Evolutionary conservation across 805 yeast genomes (phyloP).

Genomic region (Blastobotrys parvus): DNA sequence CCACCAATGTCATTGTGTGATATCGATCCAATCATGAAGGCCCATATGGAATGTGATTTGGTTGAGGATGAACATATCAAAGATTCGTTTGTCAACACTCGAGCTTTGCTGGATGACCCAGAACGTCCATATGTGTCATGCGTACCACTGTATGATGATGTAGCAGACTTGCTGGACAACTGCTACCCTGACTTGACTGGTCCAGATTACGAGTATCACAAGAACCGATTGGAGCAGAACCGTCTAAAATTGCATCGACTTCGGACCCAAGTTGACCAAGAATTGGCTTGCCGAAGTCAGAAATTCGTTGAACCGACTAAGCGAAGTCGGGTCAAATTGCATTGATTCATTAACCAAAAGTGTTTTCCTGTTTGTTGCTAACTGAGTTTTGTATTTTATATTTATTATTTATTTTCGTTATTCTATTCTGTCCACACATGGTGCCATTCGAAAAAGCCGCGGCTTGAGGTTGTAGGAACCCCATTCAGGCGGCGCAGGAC

Average conservation of each 20-base stretch:
- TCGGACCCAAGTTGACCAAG: constrained; percentile 4
- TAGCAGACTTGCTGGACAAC: constrained; percentile 15
- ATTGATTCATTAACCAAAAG: too few relatives aligned
- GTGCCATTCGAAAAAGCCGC: too few relatives aligned
- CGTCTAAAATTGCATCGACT: constrained; percentile 13
- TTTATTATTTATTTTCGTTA: too few relatives aligned
- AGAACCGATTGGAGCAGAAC: constrained; percentile 17
- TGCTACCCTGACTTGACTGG: constrained; percentile 14
- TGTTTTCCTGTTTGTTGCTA: too few relatives aligned
- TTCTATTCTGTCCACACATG: too few relatives aligned
- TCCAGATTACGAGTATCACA: constrained; percentile 12
- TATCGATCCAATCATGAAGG: background rate
- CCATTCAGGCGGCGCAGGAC: too few relatives aligned
- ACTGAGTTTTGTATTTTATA: too few relatives aligned
- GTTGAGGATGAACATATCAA: constrained; percentile 11
- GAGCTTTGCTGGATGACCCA: constrained; percentile 17
- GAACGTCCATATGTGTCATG: constrained; percentile 18
- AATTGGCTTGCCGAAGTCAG: constrained; percentile 8
- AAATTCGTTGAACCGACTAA: background rate
- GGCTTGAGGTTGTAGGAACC: too few relatives aligned
- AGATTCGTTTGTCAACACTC: constrained; percentile 15
- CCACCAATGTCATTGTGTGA: background rate
- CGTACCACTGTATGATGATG: constrained; percentile 15
- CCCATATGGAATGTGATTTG: background rate
- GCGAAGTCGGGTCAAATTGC: background rate